Percentiles rank a stretch among this genome's conserved stretches.
phyloP scores from a whole-genome alignment of 164 flowering plant genomes.

The Magnolia officinalis region DNA sequence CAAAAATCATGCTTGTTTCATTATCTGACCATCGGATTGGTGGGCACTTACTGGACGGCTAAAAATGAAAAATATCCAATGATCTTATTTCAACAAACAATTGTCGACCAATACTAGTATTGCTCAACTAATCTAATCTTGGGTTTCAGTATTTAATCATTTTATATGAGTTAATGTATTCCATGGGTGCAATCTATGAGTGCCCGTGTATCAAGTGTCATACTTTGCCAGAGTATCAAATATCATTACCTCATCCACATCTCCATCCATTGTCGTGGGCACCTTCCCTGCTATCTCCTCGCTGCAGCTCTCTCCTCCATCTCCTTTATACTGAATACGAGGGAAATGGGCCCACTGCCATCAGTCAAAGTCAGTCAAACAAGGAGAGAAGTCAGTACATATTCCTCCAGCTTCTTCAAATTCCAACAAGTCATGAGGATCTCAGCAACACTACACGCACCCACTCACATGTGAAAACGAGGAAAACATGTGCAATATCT shows the following conservation, averaged over 20 bases:
- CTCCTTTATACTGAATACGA: conserved; percentile 39
- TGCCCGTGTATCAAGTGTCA: background rate
- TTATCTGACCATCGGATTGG: too few species aligned
- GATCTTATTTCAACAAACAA: too few species aligned
- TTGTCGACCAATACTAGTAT: too few species aligned
- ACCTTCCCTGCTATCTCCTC: conserved; percentile 20
- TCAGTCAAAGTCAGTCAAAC: conserved; percentile 17
- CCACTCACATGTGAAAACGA: background rate
- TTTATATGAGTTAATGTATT: background rate
- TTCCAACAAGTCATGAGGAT: background rate
- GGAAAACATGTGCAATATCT: background rate
- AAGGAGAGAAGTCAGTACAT: conserved; percentile 9
- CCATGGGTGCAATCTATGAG: background rate
- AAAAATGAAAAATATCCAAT: background rate
- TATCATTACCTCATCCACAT: conserved; percentile 29
- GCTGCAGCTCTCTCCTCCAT: conserved; percentile 39
- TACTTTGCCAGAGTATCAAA: background rate
- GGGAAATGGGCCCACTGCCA: conserved; percentile 89
- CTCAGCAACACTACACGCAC: background rate
- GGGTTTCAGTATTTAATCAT: background rate
- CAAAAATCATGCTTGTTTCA: too few species aligned
- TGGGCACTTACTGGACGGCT: background rate
- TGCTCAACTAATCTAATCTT: background rate
- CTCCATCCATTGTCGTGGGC: conserved; percentile 15
- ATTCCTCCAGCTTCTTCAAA: conserved; percentile 2